Base-by-base conservation (phyloP, 2,329 filamentous ascomycete species). In the Trichoderma gracile region DNA sequence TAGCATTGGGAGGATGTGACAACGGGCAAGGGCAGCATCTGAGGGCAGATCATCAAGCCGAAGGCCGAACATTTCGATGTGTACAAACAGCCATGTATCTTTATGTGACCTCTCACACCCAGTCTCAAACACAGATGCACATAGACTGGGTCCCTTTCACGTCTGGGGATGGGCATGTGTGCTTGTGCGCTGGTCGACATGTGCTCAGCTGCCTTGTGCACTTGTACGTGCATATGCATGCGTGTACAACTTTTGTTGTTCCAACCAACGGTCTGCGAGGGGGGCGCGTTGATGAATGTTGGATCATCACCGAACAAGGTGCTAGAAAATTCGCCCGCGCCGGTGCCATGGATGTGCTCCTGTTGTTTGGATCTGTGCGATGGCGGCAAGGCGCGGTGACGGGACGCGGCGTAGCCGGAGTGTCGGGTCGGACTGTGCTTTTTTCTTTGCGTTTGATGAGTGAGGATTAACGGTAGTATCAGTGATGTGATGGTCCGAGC, bases 81-180 rank as follows among this genome's bases (percentile, higher is more conserved):
- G 38, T 12, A 30, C 10, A 45, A 25, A 23, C 23, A n/a, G 10
- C 33, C 9, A 38, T 14, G 33, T 38, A 38, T 38, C 33, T 14
- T 12, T 30, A 46, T 62, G 58, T 40, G 33, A 45, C 40, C 21
- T 54, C 49, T 54, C 12, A 54, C 40, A 61, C 33, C 10, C 25
- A 53, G 58, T 62, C 58, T 62, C 49, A 54, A 52, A 62, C 40
- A 45, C n/a, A 33, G 19, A n/a, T 38, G 25, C 45, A 42, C 30
- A 52, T 27, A 38, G 33, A 49, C 56, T 49, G 1, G 19, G 42
- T 33, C 43, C 27, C 27, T 47, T 33, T 45, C 38, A 33, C 23
- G 42, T 3, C 47, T 6, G 33, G 12, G 40, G 30, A 42, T 56
- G 40, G 7, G 45, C 30, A 40, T 21, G 38, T 27, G 25, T 54